A percentile compares a stretch with the other conserved stretches of the same genome.
Evolutionary conservation across 2,329 filamentous ascomycete species (phyloP).

Genomic region (Verticillium tricorpus): DNA sequence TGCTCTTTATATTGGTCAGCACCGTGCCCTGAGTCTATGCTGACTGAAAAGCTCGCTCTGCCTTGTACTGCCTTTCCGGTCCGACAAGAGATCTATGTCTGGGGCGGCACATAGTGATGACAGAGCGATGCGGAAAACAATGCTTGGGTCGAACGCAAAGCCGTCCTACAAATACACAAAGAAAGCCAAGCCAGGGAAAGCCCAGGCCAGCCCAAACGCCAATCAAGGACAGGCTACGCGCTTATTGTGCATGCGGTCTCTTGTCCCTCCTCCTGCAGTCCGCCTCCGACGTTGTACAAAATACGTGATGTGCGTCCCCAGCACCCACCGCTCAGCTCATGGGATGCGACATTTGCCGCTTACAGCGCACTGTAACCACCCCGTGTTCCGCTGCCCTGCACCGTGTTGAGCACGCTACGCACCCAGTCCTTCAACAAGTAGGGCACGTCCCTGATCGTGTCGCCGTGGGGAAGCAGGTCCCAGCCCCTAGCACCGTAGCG

Average conservation of each 20-base stretch:
- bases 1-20: neutral
- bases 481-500: conserved; percentile 91
- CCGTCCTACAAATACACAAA: neutral
- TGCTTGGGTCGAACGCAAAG: neutral
- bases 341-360: conserved; percentile 11
- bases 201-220: neutral
- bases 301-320: neutral
- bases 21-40: no score
- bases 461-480: conserved; percentile 90
- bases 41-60: no score
- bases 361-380: conserved; percentile 94
- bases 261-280: neutral
- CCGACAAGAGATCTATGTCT: no score
- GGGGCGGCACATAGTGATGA: no score
- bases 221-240: neutral
- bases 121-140: neutral
- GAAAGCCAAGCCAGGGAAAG: neutral
- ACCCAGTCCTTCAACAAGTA: conserved; percentile 89
- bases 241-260: neutral
- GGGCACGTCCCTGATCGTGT: conserved; percentile 86
- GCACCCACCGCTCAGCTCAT: neutral
- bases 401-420: conserved; percentile 71
- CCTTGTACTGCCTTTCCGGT: no score
- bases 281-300: neutral
- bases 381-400: conserved; percentile 78